Evolutionary conservation across 177 flowering plant species (phyloP).

Genomic region (Vitis hybrid): DNA sequence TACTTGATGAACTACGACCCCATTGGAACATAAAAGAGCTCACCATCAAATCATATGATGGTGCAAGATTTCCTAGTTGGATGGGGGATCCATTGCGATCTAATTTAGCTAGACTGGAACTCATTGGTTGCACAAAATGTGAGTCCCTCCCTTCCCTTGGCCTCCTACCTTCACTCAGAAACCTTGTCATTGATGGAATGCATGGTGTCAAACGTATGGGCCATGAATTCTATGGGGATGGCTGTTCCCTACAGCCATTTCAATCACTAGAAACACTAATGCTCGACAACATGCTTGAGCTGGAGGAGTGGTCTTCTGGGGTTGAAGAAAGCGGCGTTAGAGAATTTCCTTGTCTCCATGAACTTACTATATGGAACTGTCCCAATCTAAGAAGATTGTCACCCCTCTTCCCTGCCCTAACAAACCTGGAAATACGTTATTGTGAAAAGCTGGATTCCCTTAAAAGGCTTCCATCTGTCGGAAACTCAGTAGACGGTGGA

Average conservation of each 20-base stretch:
- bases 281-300: background rate
- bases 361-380: background rate
- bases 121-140: background rate
- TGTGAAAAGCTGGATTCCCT: background rate
- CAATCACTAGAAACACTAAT: background rate
- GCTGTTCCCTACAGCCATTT: background rate
- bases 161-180: background rate
- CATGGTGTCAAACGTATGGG: background rate
- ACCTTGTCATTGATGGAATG: background rate
- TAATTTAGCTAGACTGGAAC: background rate
- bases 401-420: background rate
- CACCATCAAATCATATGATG: background rate
- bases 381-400: background rate
- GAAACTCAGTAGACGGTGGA: too few relatives aligned
- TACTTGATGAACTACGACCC: background rate
- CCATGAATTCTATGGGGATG: constrained; percentile 1
- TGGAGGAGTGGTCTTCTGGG: constrained; percentile 4
- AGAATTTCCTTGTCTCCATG: constrained; percentile 2
- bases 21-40: background rate
- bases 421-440: background rate
- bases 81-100: background rate
- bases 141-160: constrained; percentile 1
- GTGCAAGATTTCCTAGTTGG: constrained; percentile 5
- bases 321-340: background rate
- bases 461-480: too few relatives aligned